Base-by-base conservation (phyloP, 805 yeast species). In the Myxozyma kluyveri region DNA sequence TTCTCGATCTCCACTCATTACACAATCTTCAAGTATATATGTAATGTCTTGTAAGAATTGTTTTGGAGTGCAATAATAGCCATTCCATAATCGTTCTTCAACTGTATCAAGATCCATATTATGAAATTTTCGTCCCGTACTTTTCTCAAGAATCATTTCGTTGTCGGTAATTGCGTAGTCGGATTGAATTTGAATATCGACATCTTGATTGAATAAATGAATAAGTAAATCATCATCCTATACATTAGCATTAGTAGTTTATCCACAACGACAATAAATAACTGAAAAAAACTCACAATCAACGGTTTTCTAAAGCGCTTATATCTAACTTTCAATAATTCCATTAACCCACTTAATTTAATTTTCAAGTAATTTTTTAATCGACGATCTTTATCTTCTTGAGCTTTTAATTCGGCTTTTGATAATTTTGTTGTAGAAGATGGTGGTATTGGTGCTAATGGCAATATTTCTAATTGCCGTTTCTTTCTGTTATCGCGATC, bases 31-130 rank as follows among this genome's bases (percentile, higher is more conserved):
- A 40, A 86, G 83, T 35, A 93, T 91, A 80, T 86, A 77, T 63
- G 84, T 88, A 40, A 93, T 78, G 65, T 93, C 99, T 59, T 78
- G 80, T 61, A 90, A 71, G 64, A 86, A 91, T 66, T 93, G 97
- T 59, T 81, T 83, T 12, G 98, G 97, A 63, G 89, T 96, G 35
- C 88, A 83, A 64, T 93, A 93, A 67, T 71, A 93, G 0, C 99
- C 99, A 68, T 93, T 93, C 99, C 99, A 93, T 49, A 93, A 70
- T 52, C 99, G 76, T 66, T 93, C 98, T 65, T 93, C 99, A 31
- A 93, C 80, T 17, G 89, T 83, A 64, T 93, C 99, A 49, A 93
- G 72, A 64, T 93, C 99, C 86, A 93, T 93, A 62, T 93, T 93
- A 71, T 75, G 78, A 64, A 75, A 91, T 58, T 74, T 76, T 50